phyloP scores from a whole-genome alignment of 2,329 filamentous ascomycete genomes.

The Fusarium sambucinum region DNA sequence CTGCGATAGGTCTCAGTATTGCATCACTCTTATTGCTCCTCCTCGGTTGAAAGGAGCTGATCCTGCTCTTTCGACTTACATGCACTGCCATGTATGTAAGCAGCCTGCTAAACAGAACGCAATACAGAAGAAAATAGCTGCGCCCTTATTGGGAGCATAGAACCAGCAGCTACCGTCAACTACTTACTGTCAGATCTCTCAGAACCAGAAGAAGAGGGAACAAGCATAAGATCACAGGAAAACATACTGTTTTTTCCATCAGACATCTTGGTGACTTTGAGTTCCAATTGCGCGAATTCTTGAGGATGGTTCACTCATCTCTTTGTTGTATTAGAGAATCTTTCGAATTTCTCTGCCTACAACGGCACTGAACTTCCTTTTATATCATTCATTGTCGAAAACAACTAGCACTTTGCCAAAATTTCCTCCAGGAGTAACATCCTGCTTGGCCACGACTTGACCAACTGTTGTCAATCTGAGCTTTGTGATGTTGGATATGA shows the following conservation, averaged over 20 bases:
- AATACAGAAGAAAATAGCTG: slow-evolving; percentile 60
- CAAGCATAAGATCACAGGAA: background rate
- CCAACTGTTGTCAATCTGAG: slow-evolving; percentile 1
- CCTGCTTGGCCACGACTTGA: background rate
- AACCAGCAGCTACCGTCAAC: slow-evolving; percentile 60
- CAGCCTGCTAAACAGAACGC: slow-evolving; percentile 55
- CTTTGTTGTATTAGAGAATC: too few species aligned
- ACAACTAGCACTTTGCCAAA: background rate
- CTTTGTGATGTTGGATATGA: slow-evolving; percentile 21
- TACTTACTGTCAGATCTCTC: slow-evolving; percentile 33
- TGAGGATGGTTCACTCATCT: too few species aligned
- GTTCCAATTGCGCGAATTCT: background rate
- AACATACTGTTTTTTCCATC: slow-evolving; percentile 51
- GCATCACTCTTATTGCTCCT: background rate
- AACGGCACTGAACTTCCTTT: background rate
- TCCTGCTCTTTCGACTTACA: slow-evolving; percentile 55
- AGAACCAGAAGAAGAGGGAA: background rate
- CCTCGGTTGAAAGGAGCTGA: background rate
- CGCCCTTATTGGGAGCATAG: slow-evolving; percentile 62
- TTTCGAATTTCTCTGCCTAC: too few species aligned
- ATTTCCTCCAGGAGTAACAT: background rate
- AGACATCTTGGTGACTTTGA: slow-evolving; percentile 32
- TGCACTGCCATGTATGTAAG: slow-evolving; percentile 58
- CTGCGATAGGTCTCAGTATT: slow-evolving; percentile 49
- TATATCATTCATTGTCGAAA: background rate